Evolutionary conservation across 768 basidiomycete genomes (phyloP).

Genomic region (Amanita brunnescens): DNA sequence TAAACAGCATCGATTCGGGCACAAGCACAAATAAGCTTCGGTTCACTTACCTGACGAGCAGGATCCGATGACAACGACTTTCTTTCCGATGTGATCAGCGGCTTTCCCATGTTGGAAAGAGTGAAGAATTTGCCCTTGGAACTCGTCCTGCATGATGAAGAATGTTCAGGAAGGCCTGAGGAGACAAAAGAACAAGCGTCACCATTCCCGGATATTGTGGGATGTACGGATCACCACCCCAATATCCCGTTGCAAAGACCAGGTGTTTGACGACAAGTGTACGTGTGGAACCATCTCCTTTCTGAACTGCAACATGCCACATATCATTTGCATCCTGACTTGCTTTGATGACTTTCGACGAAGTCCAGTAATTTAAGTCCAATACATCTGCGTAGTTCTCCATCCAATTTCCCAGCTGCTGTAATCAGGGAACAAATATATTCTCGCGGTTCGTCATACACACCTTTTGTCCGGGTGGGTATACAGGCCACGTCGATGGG

Average conservation of each 20-base stretch:
- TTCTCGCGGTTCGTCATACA: not conserved
- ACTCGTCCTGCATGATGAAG: constrained; percentile 41
- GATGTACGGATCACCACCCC: constrained; percentile 32
- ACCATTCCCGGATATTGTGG: constrained; percentile 43
- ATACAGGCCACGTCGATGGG: constrained; percentile 52
- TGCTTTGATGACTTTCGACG: constrained; percentile 25
- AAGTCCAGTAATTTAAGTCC: constrained; percentile 46
- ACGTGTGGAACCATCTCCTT: constrained; percentile 25
- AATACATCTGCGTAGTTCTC: constrained; percentile 25
- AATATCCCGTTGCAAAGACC: constrained; percentile 46
- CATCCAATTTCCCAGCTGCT: constrained; percentile 25
- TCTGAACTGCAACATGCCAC: constrained; percentile 36
- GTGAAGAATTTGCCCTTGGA: constrained; percentile 57
- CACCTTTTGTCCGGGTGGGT: constrained; percentile 45
- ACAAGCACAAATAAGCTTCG: no score
- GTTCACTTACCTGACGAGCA: constrained; percentile 43
- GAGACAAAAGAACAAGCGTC: not conserved
- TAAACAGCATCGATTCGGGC: not conserved
- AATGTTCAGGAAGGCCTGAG: not conserved
- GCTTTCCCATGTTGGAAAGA: constrained; percentile 49
- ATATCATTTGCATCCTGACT: constrained; percentile 23
- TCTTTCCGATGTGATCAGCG: constrained; percentile 54
- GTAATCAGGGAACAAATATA: not conserved
- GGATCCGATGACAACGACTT: constrained; percentile 60
- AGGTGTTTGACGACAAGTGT: constrained; percentile 38